Conservation (phyloP, 169 alveolate genomes). For the Cryptosporidium felis region DNA sequence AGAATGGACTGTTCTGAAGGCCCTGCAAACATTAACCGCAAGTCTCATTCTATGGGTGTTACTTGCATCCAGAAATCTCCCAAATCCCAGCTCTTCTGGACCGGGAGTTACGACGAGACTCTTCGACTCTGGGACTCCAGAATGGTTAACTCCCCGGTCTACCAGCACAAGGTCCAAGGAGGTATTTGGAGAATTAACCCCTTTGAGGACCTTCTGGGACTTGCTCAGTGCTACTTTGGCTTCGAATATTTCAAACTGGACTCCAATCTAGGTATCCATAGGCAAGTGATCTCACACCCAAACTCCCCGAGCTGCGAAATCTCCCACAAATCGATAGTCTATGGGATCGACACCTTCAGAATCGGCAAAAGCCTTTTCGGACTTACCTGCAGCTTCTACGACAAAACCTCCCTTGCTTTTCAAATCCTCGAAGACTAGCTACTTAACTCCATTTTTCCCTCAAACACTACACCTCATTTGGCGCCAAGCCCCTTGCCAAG, state of each 20-base stretch:
- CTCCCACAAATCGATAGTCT: slow-evolving; percentile 27
- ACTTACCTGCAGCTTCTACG: slow-evolving; percentile 53
- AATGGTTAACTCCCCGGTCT: neutral
- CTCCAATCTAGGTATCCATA: neutral
- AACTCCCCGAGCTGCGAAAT: neutral
- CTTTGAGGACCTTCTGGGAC: slow-evolving; percentile 15
- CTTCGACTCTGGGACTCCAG: slow-evolving; percentile 49
- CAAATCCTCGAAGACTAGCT: neutral
- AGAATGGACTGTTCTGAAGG: neutral
- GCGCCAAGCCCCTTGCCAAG: neutral
- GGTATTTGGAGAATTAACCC: slow-evolving; percentile 62
- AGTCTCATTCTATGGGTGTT: slow-evolving; percentile 63
- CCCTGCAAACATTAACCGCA: neutral
- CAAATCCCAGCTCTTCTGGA: slow-evolving; percentile 19
- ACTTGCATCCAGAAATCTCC: slow-evolving; percentile 22
- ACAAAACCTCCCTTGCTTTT: slow-evolving; percentile 5
- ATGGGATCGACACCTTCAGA: slow-evolving; percentile 32
- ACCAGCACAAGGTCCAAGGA: slow-evolving; percentile 10
- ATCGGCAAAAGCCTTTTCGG: neutral
- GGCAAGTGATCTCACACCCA: neutral
- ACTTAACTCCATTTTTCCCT: neutral
- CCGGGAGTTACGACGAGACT: slow-evolving; percentile 56
- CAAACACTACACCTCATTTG: neutral
- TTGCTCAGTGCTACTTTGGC: slow-evolving; percentile 52
- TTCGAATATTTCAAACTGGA: neutral